Evolutionary conservation across 768 basidiomycete genomes (phyloP).

Genomic region (Dioszegia hungarica): DNA sequence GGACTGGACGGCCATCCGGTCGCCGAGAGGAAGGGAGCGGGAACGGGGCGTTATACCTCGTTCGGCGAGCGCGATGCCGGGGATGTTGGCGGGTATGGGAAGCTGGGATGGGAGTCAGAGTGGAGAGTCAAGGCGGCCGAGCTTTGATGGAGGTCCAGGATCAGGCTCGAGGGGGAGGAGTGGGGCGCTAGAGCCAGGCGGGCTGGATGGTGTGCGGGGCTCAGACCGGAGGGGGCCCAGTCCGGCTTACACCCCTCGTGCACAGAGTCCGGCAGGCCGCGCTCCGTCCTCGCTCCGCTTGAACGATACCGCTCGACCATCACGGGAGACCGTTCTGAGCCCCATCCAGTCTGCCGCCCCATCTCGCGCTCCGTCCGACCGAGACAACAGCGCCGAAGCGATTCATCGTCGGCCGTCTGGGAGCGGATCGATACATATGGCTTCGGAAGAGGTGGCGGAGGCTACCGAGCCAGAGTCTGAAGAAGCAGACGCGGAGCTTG

Average conservation of each 20-base stretch:
- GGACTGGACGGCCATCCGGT: too few species aligned
- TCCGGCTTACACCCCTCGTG: constrained; percentile 44
- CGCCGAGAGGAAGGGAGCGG: constrained; percentile 12
- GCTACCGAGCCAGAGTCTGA: neutral
- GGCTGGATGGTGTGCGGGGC: neutral
- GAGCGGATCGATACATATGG: too few species aligned
- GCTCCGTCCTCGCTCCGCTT: neutral
- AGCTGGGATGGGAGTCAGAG: neutral
- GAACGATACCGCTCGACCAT: constrained; percentile 1
- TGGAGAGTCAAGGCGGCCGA: neutral
- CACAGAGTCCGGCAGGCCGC: neutral
- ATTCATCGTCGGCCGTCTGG: neutral
- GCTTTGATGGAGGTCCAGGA: too few species aligned
- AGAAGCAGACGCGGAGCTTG: neutral
- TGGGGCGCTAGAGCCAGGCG: neutral
- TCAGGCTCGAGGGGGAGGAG: too few species aligned
- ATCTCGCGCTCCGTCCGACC: constrained; percentile 24
- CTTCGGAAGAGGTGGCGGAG: too few species aligned
- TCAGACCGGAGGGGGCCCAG: constrained; percentile 26
- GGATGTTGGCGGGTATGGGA: constrained; percentile 17
- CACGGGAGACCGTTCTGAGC: neutral
- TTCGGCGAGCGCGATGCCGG: constrained; percentile 34
- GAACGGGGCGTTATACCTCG: constrained; percentile 9
- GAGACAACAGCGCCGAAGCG: constrained; percentile 30
- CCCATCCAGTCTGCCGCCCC: constrained; percentile 37